phyloP scores from a whole-genome alignment of 441 rosid genomes.

The Melastoma candidum region DNA sequence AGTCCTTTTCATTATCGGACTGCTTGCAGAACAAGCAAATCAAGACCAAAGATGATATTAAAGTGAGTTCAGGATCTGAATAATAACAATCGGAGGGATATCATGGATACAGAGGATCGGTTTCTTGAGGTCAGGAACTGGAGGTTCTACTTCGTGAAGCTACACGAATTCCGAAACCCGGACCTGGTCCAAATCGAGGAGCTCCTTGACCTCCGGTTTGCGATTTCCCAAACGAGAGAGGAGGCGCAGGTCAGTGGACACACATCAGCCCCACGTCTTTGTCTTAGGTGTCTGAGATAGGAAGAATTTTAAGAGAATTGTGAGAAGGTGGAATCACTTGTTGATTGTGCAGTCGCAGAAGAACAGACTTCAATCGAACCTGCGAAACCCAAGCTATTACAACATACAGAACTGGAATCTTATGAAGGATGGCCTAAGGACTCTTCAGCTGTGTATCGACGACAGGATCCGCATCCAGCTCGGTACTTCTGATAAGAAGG shows the following conservation, averaged over 20 bases:
- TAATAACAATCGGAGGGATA: too few species aligned
- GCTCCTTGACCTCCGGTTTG: neutral
- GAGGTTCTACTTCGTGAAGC: constrained; percentile 6
- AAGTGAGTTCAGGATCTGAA: too few species aligned
- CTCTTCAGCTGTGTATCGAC: neutral
- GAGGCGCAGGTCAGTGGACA: neutral
- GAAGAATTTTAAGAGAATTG: neutral
- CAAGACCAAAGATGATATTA: too few species aligned
- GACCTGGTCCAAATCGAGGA: neutral
- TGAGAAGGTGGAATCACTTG: too few species aligned
- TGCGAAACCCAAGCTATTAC: neutral
- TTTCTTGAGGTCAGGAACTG: too few species aligned
- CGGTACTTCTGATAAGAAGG: neutral
- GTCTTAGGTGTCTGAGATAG: too few species aligned
- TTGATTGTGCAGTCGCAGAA: neutral
- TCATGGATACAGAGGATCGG: too few species aligned
- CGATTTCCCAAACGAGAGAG: neutral
- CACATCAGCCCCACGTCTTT: neutral
- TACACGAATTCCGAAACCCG: constrained; percentile 1
- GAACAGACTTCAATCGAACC: neutral
- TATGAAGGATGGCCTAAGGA: neutral
- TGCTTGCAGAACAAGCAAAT: too few species aligned
- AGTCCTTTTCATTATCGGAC: too few species aligned
- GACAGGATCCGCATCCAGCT: neutral
- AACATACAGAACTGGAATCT: neutral